These are phyloP conservation scores for Scheffersomyces lignicola DNA, from an alignment of 1,139 yeast genomes.

Conservation along the genomic window DNA sequence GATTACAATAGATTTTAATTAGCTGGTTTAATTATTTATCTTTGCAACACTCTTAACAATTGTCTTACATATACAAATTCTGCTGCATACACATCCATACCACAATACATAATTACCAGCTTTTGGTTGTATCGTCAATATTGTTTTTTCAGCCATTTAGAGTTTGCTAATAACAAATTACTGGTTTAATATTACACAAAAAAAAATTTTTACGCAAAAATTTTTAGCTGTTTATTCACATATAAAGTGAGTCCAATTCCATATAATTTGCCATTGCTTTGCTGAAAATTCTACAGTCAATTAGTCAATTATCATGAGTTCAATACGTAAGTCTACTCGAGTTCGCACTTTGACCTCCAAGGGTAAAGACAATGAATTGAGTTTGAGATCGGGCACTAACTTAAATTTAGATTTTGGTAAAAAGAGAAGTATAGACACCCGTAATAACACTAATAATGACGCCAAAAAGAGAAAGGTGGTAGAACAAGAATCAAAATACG, in stretches of 20 bases:
- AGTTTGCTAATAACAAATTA: constrained; percentile 1
- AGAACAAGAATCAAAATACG: background rate
- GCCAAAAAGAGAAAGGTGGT: constrained; percentile 15
- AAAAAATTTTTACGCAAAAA: background rate
- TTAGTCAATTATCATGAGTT: constrained; percentile 17
- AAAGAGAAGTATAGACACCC: constrained; percentile 1
- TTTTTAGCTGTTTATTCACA: constrained; percentile 2
- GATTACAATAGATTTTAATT: too few species aligned
- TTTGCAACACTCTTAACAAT: too few species aligned
- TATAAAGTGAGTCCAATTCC: constrained; percentile 1
- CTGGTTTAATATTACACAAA: background rate
- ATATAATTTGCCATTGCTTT: background rate
- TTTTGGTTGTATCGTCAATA: too few species aligned
- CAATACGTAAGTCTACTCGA: constrained; percentile 37
- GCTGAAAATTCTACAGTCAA: too few species aligned
- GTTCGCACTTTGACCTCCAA: constrained; percentile 25
- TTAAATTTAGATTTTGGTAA: background rate
- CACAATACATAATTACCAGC: too few species aligned
- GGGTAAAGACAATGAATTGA: constrained; percentile 24
- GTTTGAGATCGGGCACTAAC: constrained; percentile 37
- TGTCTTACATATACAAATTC: too few species aligned
- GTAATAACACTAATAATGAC: background rate
- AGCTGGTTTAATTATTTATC: too few species aligned
- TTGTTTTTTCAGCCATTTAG: constrained; percentile 1
- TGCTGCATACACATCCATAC: too few species aligned